Evolutionary conservation across 192 early-diverging fungal species (phyloP), one percentile per base, ranked within the genome.

Genomic region (Bifiguratus adelaidae): DNA sequence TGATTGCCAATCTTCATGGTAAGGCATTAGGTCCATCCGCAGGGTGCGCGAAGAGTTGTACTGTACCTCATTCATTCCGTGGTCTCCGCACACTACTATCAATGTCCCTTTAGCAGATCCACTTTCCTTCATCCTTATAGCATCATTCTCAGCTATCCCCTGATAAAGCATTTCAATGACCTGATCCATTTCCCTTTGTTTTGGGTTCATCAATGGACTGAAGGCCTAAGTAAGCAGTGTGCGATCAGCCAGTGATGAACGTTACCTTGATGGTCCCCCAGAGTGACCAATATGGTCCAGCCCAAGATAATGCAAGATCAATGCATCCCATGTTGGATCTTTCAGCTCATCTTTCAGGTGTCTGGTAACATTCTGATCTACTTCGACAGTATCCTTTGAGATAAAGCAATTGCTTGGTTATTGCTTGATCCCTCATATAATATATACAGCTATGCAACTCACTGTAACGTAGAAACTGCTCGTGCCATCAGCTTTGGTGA

Each of bases 291-390:
- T 73, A 53, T 89, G 87, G 55, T 89, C 87, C 9, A 89, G 56
- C n/a, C 87, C 87, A 50, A 89, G 61, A 30, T 85, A 87, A 38
- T 89, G 85, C 44, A 86, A 67, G 25, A 89, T 76, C n/a, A 78
- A 51, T 13, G 74, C 77, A 35, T 80, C 80, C 85, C 85, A 89
- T 41, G 70, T 75, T 8, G 43, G 41, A 41, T 57, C 63, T 52
- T 56, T 52, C 19, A 83, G 47, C 47, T 81, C 76, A 18, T 77
- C 63, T 9, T 46, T 37, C 8, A 85, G 67, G 51, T 85, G 71
- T 7, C 84, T 63, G 13, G 82, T 85, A 1, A 86, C 83, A 52
- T 87, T 87, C 26, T 48, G 50, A 46, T 85, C 85, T 1, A 86
- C 85, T 56, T 89, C 75, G 2, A 84, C 72, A 0, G 82, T 87